These are phyloP conservation scores for Cyclotella sp. DNA, from an alignment of 108 stramenopile genomes.

Conservation along the genomic window DNA sequence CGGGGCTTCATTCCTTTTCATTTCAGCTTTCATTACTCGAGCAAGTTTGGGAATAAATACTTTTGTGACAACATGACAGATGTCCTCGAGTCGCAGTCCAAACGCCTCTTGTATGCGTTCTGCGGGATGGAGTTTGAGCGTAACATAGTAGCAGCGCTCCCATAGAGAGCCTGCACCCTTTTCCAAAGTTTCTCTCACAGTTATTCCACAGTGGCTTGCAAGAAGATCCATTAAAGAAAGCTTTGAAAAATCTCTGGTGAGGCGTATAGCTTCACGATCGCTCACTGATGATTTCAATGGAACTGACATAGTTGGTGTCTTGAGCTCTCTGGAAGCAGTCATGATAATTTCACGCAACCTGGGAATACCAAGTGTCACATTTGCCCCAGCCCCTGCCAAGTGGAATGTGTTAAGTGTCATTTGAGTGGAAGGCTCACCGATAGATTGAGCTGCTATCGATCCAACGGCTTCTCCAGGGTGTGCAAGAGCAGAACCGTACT, in stretches of 20 bases:
- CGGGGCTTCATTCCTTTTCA: slow-evolving; percentile 62
- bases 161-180: slow-evolving; percentile 68
- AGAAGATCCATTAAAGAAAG: slow-evolving; percentile 90
- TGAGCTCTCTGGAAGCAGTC: slow-evolving; percentile 95
- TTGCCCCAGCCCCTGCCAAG: slow-evolving; percentile 98
- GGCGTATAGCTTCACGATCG: slow-evolving; percentile 63
- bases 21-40: slow-evolving; percentile 82
- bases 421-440: slow-evolving; percentile 99
- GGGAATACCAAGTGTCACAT: slow-evolving; percentile 99
- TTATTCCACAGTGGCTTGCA: slow-evolving; percentile 73
- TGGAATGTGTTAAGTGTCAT: slow-evolving; percentile 99
- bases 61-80: slow-evolving; percentile 74
- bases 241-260: slow-evolving; percentile 82
- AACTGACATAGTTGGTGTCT: slow-evolving; percentile 97
- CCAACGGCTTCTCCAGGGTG: slow-evolving; percentile 99
- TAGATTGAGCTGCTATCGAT: slow-evolving; percentile 95
- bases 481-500: slow-evolving; percentile 91
- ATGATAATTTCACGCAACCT: slow-evolving; percentile 99
- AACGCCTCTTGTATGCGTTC: slow-evolving; percentile 91
- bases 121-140: slow-evolving; percentile 83
- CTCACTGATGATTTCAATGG: slow-evolving; percentile 71
- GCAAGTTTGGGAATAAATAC: slow-evolving; percentile 82
- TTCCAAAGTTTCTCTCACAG: slow-evolving; percentile 74
- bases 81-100: slow-evolving; percentile 82
- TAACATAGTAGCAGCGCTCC: slow-evolving; percentile 86